These are phyloP conservation scores for Smallanthus sonchifolius DNA, from an alignment of 129 eudicot species.

Conservation along the genomic window DNA sequence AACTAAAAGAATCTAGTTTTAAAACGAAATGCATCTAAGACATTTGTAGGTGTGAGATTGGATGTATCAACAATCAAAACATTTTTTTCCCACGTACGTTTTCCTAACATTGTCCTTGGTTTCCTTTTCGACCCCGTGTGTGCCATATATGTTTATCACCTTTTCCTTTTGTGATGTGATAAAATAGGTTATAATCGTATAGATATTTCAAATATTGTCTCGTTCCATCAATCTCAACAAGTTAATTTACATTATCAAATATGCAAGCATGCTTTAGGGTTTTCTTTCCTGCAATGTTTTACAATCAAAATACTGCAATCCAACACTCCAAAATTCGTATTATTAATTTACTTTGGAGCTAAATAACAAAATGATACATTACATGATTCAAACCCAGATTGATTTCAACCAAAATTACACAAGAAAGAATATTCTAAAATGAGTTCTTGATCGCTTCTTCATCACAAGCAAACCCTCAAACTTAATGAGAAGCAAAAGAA, in stretches of 20 bases:
- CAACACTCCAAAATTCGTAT: background rate
- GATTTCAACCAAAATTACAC: constrained; percentile 13
- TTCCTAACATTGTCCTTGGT: too few species aligned
- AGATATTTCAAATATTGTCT: too few species aligned
- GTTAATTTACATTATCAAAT: background rate
- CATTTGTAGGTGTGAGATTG: too few species aligned
- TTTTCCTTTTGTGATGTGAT: too few species aligned
- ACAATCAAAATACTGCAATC: background rate
- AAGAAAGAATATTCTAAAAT: background rate
- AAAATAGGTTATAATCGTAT: too few species aligned
- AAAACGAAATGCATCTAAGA: too few species aligned
- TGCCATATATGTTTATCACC: too few species aligned
- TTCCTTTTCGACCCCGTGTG: too few species aligned
- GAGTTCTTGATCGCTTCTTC: background rate
- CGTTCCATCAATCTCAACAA: background rate
- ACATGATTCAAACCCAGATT: background rate
- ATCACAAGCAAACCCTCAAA: constrained; percentile 6
- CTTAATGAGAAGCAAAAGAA: background rate
- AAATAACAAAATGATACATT: constrained; percentile 3
- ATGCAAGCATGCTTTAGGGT: background rate
- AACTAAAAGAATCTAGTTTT: too few species aligned
- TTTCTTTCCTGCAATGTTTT: background rate
- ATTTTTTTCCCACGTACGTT: too few species aligned
- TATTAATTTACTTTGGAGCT: background rate
- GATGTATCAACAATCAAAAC: too few species aligned